These are phyloP conservation scores for Euphorbia pulcherrima DNA, from an alignment of 345 rosid genomes.

Conservation along the genomic window DNA sequence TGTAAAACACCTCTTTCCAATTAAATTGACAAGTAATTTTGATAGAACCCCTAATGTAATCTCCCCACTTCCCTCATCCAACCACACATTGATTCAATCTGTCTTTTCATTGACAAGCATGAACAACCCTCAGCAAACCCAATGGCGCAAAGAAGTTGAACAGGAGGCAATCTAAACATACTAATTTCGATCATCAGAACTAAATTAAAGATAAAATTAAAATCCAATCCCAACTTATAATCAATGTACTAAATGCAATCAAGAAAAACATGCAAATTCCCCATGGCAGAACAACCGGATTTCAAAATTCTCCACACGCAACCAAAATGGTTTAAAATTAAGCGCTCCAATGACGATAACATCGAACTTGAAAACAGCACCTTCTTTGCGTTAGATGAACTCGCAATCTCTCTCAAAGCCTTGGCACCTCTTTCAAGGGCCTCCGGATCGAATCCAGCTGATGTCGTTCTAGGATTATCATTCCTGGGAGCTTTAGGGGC, in stretches of 20 bases:
- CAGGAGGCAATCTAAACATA: not conserved
- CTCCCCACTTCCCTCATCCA: not conserved
- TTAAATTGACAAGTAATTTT: not conserved
- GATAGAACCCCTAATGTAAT: not conserved
- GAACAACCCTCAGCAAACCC: not conserved
- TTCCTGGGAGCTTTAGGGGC: constrained; percentile 50
- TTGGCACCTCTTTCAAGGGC: constrained; percentile 84
- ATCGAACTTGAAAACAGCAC: constrained; percentile 17
- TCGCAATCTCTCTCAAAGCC: constrained; percentile 59
- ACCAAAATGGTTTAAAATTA: not conserved
- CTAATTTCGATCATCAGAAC: not conserved
- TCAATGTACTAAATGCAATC: not conserved
- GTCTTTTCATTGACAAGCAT: not conserved
- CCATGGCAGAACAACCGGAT: not conserved
- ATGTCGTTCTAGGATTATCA: constrained; percentile 68
- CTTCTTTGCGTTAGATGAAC: constrained; percentile 73
- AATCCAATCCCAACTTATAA: not conserved
- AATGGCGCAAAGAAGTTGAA: not conserved
- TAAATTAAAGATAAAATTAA: not conserved
- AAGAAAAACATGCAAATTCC: not conserved
- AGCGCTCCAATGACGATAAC: not conserved
- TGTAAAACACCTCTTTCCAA: not conserved
- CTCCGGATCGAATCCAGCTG: constrained; percentile 90
- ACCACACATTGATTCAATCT: not conserved
- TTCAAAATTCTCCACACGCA: not conserved